Evolutionary conservation across 495 filamentous ascomycete genomes (phyloP).

Genomic region (Podospora pseudocomata): DNA sequence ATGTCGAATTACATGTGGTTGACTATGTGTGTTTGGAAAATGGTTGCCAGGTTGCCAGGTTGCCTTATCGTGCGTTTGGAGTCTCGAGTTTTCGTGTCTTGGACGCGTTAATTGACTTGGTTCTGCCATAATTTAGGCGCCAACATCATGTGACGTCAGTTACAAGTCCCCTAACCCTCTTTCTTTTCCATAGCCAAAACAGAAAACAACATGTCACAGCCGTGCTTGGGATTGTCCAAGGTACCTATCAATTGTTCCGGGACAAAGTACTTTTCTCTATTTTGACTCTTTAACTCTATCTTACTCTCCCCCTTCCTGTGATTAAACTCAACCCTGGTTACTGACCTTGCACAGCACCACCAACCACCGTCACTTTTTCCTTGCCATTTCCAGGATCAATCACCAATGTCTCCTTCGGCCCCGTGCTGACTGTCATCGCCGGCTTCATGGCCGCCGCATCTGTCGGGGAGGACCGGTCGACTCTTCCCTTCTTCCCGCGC

Average conservation of each 20-base stretch:
- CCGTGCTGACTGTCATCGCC: background rate
- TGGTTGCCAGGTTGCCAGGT: background rate
- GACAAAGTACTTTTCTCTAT: background rate
- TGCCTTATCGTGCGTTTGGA: background rate
- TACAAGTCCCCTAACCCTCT: background rate
- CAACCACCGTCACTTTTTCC: background rate
- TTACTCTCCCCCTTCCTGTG: background rate
- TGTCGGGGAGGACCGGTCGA: background rate
- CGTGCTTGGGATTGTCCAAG: too few species aligned
- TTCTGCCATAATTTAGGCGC: background rate
- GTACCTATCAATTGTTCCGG: background rate
- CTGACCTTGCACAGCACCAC: background rate
- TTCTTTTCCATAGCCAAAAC: background rate
- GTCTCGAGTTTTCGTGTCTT: background rate
- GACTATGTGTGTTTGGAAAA: background rate
- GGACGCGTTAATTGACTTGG: conserved; percentile 1
- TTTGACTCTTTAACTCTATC: background rate
- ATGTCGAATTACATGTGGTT: background rate
- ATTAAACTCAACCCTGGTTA: background rate
- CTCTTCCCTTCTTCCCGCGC: background rate
- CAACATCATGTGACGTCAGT: conserved; percentile 10
- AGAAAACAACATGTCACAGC: background rate
- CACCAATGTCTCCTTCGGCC: background rate
- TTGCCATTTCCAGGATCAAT: background rate
- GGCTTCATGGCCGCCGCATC: background rate